phyloP scores from a whole-genome alignment of 306 rosid species.

The Lotus japonicus region DNA sequence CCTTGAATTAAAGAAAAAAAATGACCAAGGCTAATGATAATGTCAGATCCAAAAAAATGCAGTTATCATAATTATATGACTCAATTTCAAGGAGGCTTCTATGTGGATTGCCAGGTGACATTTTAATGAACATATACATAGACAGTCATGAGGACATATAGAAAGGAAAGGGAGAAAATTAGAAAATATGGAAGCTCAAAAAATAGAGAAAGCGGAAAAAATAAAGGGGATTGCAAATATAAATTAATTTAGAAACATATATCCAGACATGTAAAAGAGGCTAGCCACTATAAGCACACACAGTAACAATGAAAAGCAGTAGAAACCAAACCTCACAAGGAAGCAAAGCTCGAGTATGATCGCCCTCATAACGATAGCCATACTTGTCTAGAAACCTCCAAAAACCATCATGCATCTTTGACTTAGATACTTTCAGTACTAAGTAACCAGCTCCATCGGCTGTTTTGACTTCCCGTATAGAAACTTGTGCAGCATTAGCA shows the following conservation, averaged over 20 bases:
- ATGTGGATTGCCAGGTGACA: not conserved
- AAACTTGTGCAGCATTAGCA: slow-evolving; percentile 53
- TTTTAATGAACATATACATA: not conserved
- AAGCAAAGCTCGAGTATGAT: slow-evolving; percentile 67
- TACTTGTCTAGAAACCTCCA: slow-evolving; percentile 76
- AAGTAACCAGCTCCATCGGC: slow-evolving; percentile 62
- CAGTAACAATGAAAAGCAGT: slow-evolving; percentile 12
- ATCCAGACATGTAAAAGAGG: slow-evolving; percentile 2
- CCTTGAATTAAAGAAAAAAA: not conserved
- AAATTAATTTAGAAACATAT: not conserved
- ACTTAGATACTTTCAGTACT: slow-evolving; percentile 47
- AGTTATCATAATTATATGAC: not conserved
- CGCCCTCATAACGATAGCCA: slow-evolving; percentile 66
- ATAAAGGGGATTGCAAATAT: not conserved
- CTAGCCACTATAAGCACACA: not conserved
- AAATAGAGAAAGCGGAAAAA: not conserved
- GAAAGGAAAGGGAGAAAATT: not conserved
- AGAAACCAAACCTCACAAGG: slow-evolving; percentile 77
- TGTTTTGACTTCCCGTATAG: slow-evolving; percentile 61
- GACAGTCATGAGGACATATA: not conserved
- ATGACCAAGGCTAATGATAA: not conserved
- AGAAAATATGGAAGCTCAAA: not conserved
- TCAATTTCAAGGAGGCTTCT: not conserved
- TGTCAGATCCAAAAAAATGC: not conserved
- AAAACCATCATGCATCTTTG: slow-evolving; percentile 32